phyloP scores from a whole-genome alignment of 2,329 filamentous ascomycete genomes.

The Knoxdaviesia capensis region DNA sequence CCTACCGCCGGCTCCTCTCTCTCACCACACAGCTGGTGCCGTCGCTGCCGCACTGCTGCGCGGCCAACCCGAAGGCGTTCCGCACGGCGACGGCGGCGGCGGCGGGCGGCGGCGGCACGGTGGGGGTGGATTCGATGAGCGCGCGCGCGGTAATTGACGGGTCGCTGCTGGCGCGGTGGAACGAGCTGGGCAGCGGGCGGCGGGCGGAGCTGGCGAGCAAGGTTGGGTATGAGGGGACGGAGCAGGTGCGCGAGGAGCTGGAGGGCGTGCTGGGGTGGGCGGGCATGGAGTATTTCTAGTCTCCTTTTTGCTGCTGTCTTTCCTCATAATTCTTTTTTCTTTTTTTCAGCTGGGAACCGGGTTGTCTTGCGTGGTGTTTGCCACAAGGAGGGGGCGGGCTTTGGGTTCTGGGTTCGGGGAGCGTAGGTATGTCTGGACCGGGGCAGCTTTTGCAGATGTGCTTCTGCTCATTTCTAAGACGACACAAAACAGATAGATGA shows the following conservation, averaged over 20 bases:
- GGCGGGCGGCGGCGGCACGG: constrained; percentile 7
- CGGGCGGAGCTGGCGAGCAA: constrained; percentile 54
- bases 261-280: constrained; percentile 41
- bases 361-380: neutral
- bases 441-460: no score
- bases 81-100: constrained; percentile 32
- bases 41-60: constrained; percentile 55
- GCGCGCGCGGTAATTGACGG: constrained; percentile 61
- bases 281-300: constrained; percentile 31
- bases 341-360: neutral
- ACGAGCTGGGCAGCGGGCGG: constrained; percentile 52
- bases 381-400: no score
- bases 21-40: constrained; percentile 63
- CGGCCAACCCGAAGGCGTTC: constrained; percentile 68
- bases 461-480: no score
- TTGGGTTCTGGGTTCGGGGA: no score
- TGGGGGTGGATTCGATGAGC: constrained; percentile 36
- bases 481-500: no score
- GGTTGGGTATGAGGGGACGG: constrained; percentile 45
- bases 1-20: constrained; percentile 68
- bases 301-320: neutral
- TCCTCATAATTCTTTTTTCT: neutral
- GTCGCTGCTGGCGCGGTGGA: constrained; percentile 51
- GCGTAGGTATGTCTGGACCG: no score
- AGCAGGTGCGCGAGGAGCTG: constrained; percentile 50